Conservation (phyloP, 352 stramenopile species). For the Pythium aristosporum region DNA sequence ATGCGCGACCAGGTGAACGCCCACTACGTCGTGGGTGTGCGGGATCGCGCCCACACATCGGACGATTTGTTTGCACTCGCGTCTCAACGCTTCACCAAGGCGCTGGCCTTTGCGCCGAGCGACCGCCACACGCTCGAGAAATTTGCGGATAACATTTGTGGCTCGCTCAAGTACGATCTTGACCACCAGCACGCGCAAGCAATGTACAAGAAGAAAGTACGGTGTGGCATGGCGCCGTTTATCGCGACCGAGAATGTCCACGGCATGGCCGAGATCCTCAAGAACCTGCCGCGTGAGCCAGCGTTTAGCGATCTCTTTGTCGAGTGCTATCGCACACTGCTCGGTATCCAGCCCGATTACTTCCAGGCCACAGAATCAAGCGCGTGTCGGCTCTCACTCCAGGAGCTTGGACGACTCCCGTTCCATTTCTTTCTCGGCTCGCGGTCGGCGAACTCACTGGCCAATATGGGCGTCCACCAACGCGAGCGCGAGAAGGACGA, state of each 20-base stretch:
- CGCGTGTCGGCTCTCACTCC: constrained; percentile 44
- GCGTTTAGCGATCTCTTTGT: constrained; percentile 82
- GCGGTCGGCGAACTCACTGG: constrained; percentile 45
- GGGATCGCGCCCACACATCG: constrained; percentile 58
- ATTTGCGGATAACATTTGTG: constrained; percentile 80
- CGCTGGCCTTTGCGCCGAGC: constrained; percentile 59
- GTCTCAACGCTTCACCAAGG: constrained; percentile 58
- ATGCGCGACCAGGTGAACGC: constrained; percentile 67
- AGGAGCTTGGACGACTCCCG: constrained; percentile 55
- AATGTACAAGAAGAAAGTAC: constrained; percentile 84
- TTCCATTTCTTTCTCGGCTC: constrained; percentile 75
- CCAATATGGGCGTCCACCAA: constrained; percentile 41
- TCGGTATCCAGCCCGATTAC: constrained; percentile 53
- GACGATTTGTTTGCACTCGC: constrained; percentile 81
- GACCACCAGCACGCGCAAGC: constrained; percentile 62
- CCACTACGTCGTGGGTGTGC: constrained; percentile 70
- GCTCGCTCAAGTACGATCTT: constrained; percentile 78
- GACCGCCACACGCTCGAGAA: constrained; percentile 65
- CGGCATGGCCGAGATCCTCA: constrained; percentile 80
- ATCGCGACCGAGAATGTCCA: constrained; percentile 61
- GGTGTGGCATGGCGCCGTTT: constrained; percentile 57
- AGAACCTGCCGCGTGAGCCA: constrained; percentile 67
- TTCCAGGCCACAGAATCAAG: constrained; percentile 54
- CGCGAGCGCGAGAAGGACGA: constrained; percentile 45
- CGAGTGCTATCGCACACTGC: constrained; percentile 55